Conservation (phyloP, 2,329 filamentous ascomycete genomes). For the Aspergillus sp. region DNA sequence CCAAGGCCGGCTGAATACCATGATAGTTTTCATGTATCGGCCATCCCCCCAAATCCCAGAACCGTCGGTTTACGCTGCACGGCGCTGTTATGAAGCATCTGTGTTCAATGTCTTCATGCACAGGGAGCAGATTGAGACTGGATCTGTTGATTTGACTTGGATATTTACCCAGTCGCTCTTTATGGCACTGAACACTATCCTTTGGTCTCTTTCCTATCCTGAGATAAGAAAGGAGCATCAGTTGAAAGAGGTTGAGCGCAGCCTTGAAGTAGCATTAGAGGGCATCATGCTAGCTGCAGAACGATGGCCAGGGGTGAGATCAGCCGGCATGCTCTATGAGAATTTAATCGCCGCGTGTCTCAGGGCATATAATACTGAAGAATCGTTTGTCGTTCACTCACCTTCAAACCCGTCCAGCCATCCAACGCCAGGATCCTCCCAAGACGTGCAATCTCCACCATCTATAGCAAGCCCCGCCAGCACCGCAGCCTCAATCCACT, state of each 20-base stretch:
- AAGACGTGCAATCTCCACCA: constrained; percentile 41
- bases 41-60: constrained; percentile 90
- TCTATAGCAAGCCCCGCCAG: constrained; percentile 43
- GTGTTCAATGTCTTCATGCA: constrained; percentile 79
- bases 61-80: constrained; percentile 75
- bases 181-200: constrained; percentile 84
- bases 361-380: constrained; percentile 74
- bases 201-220: constrained; percentile 88
- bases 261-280: constrained; percentile 73
- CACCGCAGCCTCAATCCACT: constrained; percentile 37
- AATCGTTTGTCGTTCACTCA: constrained; percentile 52
- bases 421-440: constrained; percentile 41
- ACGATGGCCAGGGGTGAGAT: constrained; percentile 86
- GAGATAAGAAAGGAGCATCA: constrained; percentile 73
- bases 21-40: constrained; percentile 83
- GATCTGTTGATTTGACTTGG: constrained; percentile 85
- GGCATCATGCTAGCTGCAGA: constrained; percentile 78
- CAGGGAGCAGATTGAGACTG: constrained; percentile 73
- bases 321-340: constrained; percentile 81
- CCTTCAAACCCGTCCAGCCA: constrained; percentile 46
- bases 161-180: constrained; percentile 87
- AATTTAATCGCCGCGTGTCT: constrained; percentile 83
- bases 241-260: constrained; percentile 72
- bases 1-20: constrained; percentile 73
- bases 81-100: constrained; percentile 79